Base-by-base conservation (phyloP, 192 early-diverging fungal genomes). In the Coemansia sp. region DNA sequence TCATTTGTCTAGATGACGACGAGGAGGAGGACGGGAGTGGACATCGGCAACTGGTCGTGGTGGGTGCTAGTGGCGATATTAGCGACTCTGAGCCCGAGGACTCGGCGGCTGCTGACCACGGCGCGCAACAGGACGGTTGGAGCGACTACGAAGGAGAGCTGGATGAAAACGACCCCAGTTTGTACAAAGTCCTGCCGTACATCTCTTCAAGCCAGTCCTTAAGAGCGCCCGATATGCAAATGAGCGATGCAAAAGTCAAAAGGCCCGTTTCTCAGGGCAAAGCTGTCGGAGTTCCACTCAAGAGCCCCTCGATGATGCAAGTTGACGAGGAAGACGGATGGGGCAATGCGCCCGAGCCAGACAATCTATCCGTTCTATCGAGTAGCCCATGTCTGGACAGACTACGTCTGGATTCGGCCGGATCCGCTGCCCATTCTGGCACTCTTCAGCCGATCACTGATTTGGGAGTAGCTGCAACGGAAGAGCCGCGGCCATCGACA, bases 91-190 rank as follows among this genome's bases (percentile, higher is more conserved):
- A 65, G 9, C 50, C 27, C 52, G 75, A 72, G 10, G 61, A 62
- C 33, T 62, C 46, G 29, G 44, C 38, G 15, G 24, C 29, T n/a
- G 38, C 20, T 5, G 38, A 69, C 33, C 13, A 29, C 58, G 43
- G 31, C 12, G 62, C 24, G 15, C 50, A 40, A 9, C 33, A 27
- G 15, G 69, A 64, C 22, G 62, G 36, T 3, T 61, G 20, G 41
- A 60, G 62, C 31, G 63, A 75, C 53, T 62, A 65, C 41, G 76
- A 78, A 52, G 39, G 57, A 8, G 76, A 73, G 18, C 4, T 79
- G 49, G 57, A 68, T 36, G 78, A 71, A 13, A 79, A 83, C 46
- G 81, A 83, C 20, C 81, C 81, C 36, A 83, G 81, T 50, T 38
- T 83, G 15, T 83, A 83, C 68, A 61, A 52, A 39, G 13, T 71